These are phyloP conservation scores for Aureobasidium sp. DNA, from an alignment of 2,329 filamentous ascomycete genomes.

Conservation along the genomic window DNA sequence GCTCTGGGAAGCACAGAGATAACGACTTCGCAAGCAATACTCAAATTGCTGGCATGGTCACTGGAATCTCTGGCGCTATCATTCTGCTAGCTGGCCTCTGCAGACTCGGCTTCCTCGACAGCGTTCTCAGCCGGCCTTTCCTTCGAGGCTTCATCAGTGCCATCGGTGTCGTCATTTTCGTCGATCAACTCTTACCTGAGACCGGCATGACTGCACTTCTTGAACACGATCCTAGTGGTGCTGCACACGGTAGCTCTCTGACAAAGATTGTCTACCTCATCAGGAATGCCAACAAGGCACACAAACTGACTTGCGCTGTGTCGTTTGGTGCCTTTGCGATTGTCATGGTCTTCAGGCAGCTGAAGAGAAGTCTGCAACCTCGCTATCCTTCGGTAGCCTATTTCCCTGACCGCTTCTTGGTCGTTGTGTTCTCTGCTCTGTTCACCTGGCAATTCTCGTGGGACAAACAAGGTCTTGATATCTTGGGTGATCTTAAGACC, in stretches of 20 bases:
- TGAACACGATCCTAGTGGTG: constrained; percentile 47
- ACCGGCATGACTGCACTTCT: constrained; percentile 67
- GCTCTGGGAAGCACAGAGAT: constrained; percentile 56
- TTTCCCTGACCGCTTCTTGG: constrained; percentile 81
- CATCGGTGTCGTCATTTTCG: constrained; percentile 91
- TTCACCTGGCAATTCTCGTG: constrained; percentile 70
- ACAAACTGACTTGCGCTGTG: constrained; percentile 68
- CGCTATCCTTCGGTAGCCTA: constrained; percentile 76
- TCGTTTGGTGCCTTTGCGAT: constrained; percentile 73
- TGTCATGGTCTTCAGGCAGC: constrained; percentile 72
- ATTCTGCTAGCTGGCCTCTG: constrained; percentile 82
- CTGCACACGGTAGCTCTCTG: constrained; percentile 76
- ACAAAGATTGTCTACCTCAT: constrained; percentile 79
- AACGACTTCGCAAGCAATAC: constrained; percentile 68
- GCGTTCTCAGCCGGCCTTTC: constrained; percentile 86
- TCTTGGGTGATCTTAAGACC: constrained; percentile 75
- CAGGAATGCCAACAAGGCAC: constrained; percentile 56
- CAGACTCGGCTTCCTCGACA: constrained; percentile 85
- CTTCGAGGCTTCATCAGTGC: constrained; percentile 93
- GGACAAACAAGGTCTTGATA: constrained; percentile 70
- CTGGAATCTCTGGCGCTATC: constrained; percentile 78
- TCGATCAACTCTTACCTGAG: constrained; percentile 90
- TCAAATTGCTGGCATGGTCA: constrained; percentile 78
- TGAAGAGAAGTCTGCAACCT: constrained; percentile 75
- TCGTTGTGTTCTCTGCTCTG: constrained; percentile 78